Percentiles rank a stretch among this genome's conserved stretches.
phyloP scores from a whole-genome alignment of 768 basidiomycete species.

The Royoungia palumana region DNA sequence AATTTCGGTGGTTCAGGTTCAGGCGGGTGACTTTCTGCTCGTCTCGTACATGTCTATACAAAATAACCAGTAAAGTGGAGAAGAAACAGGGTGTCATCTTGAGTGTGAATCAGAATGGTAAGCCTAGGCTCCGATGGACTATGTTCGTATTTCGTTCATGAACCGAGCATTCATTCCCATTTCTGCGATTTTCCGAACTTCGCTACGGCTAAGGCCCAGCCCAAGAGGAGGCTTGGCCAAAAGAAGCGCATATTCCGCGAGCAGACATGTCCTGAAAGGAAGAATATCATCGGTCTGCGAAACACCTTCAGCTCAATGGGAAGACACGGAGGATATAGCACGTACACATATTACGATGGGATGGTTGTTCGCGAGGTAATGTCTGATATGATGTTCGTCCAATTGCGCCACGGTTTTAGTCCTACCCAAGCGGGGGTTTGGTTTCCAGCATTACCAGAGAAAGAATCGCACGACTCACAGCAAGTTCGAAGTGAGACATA shows the following conservation, averaged over 20 bases:
- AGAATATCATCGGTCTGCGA: constrained; percentile 78
- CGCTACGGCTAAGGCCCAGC: constrained; percentile 58
- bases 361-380: constrained; percentile 60
- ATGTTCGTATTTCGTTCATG: not conserved
- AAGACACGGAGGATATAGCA: not conserved
- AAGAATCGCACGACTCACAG: constrained; percentile 43
- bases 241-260: constrained; percentile 77
- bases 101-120: too few relatives aligned
- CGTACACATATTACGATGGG: constrained; percentile 76
- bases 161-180: constrained; percentile 53
- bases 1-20: not conserved
- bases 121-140: not conserved
- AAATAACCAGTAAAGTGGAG: not conserved
- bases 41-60: not conserved
- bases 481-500: constrained; percentile 79
- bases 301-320: not conserved
- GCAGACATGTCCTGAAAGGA: constrained; percentile 69
- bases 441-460: not conserved
- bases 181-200: constrained; percentile 54
- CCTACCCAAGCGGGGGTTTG: constrained; percentile 31
- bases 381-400: constrained; percentile 69
- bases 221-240: constrained; percentile 70
- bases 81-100: not conserved
- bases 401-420: constrained; percentile 65
- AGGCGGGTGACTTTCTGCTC: not conserved